A percentile compares a stretch with the other conserved stretches of the same genome.
These are phyloP conservation scores for Vachellia collinsii DNA, from an alignment of 306 rosid species.

Conservation along the genomic window DNA sequence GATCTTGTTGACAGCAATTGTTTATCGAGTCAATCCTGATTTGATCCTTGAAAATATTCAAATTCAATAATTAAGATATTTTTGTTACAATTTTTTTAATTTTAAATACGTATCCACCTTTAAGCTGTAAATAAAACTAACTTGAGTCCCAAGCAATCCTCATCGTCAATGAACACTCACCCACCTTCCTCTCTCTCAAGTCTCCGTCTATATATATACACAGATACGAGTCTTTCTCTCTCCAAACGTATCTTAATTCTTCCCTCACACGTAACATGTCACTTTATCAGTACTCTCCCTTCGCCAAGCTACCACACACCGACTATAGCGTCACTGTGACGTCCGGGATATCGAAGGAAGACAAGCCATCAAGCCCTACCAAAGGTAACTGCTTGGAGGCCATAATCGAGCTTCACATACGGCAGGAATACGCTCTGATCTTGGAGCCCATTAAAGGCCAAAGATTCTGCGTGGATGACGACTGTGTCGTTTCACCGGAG, in stretches of 20 bases:
- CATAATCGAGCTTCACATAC: not conserved
- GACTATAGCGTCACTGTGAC: not conserved
- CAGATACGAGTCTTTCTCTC: not conserved
- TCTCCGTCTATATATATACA: too few relatives aligned
- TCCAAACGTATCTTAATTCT: not conserved
- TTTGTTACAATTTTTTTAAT: too few relatives aligned
- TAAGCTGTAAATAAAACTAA: too few relatives aligned
- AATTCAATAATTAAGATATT: too few relatives aligned
- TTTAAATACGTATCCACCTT: too few relatives aligned
- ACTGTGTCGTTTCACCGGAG: not conserved
- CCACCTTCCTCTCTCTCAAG: not conserved
- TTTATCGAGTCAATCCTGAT: too few relatives aligned
- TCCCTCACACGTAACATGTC: not conserved
- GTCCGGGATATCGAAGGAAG: not conserved
- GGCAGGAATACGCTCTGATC: not conserved
- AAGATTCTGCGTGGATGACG: not conserved
- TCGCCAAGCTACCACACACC: not conserved
- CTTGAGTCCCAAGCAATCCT: too few relatives aligned
- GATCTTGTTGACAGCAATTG: too few relatives aligned
- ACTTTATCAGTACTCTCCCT: not conserved
- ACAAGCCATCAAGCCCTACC: not conserved
- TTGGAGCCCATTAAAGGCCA: constrained; percentile 1
- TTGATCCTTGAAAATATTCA: too few relatives aligned
- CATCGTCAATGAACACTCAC: too few relatives aligned
- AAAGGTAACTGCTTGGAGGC: not conserved